phyloP scores from a whole-genome alignment of 2,329 filamentous ascomycete species.

The Cercospora berteroae region DNA sequence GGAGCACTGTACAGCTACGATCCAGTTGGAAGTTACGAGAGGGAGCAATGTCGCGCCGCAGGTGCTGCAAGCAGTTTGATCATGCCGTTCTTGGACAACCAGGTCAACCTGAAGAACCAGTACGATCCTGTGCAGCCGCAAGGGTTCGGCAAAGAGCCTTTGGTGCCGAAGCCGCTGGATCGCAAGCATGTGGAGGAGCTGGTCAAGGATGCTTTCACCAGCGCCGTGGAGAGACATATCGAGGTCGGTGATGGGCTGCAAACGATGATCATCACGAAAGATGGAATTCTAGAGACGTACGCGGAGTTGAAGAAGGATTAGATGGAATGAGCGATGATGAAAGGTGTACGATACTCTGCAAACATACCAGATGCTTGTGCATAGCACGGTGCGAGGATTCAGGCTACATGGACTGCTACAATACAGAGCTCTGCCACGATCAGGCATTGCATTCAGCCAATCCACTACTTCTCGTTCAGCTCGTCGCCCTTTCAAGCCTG shows the following conservation, averaged over 20 bases:
- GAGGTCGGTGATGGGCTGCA: slow-evolving; percentile 96
- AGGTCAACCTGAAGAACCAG: slow-evolving; percentile 99
- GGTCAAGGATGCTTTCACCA: slow-evolving; percentile 96
- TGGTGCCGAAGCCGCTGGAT: slow-evolving; percentile 66
- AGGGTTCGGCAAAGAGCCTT: slow-evolving; percentile 75
- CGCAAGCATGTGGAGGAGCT: slow-evolving; percentile 75
- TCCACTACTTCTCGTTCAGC: not conserved
- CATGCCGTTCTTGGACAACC: slow-evolving; percentile 99
- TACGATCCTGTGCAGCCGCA: slow-evolving; percentile 82
- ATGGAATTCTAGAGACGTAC: slow-evolving; percentile 84
- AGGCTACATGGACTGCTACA: not conserved
- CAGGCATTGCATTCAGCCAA: not conserved
- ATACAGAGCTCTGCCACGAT: not conserved
- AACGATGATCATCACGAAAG: slow-evolving; percentile 86
- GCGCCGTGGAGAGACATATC: slow-evolving; percentile 96
- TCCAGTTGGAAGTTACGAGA: slow-evolving; percentile 94
- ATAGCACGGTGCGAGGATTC: slow-evolving; percentile 20
- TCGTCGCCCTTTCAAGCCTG: not conserved
- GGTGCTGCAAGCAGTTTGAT: slow-evolving; percentile 84
- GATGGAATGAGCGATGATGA: not conserved
- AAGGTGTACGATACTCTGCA: slow-evolving; percentile 19
- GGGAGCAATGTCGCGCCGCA: slow-evolving; percentile 91
- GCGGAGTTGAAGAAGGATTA: slow-evolving; percentile 86
- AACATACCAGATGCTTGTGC: slow-evolving; percentile 7
- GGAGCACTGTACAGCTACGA: slow-evolving; percentile 97